phyloP scores from a whole-genome alignment of 2,329 filamentous ascomycete species.

The Diaporthe velutina region DNA sequence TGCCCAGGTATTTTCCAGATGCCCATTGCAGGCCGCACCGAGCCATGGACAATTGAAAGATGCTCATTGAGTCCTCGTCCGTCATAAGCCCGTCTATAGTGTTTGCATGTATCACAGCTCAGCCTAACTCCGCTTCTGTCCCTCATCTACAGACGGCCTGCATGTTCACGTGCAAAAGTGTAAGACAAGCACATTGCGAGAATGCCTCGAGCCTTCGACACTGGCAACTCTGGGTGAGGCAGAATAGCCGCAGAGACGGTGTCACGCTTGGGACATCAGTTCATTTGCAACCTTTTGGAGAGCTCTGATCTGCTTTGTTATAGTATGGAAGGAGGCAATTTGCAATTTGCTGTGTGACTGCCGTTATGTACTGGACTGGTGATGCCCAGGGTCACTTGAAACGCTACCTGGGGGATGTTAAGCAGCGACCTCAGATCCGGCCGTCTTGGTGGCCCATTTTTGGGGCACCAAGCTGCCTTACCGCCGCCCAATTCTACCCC shows the following conservation, averaged over 20 bases:
- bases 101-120: neutral
- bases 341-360: neutral
- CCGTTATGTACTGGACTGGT: neutral
- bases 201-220: neutral
- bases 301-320: neutral
- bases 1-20: neutral
- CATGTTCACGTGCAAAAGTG: neutral
- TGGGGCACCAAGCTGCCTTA: slow-evolving; percentile 35
- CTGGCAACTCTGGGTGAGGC: neutral
- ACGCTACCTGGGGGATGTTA: slow-evolving; percentile 34
- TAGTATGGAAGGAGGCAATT: neutral
- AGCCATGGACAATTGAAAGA: neutral
- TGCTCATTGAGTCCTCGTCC: neutral
- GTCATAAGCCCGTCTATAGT: neutral
- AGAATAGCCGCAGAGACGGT: neutral
- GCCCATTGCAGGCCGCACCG: neutral
- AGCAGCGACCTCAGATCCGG: slow-evolving; percentile 20
- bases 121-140: neutral
- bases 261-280: neutral
- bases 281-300: neutral
- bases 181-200: neutral
- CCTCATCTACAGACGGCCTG: neutral
- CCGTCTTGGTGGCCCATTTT: slow-evolving; percentile 35
- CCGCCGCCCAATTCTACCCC: slow-evolving; percentile 37
- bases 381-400: slow-evolving; percentile 18